phyloP scores from a whole-genome alignment of 164 flowering plant species.

The Saururus chinensis region DNA sequence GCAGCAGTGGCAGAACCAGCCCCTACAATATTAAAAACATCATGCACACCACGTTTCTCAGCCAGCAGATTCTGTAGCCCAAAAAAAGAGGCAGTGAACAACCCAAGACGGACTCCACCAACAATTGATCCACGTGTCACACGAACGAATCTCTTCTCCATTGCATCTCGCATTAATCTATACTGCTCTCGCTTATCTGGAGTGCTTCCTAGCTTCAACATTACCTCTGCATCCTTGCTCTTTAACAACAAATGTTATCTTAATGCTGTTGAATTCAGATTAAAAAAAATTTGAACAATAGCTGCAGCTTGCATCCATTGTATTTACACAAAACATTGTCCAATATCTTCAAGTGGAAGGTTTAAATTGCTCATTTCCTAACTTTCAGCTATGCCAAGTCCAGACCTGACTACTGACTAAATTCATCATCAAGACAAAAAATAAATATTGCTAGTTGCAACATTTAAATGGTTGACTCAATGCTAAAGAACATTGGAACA shows the following conservation, averaged over 20 bases:
- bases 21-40: slow-evolving; percentile 74
- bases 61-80: slow-evolving; percentile 80
- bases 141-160: slow-evolving; percentile 91
- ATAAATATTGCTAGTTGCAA: too few species aligned
- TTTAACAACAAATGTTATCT: slow-evolving; percentile 15
- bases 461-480: too few species aligned
- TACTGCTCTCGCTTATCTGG: slow-evolving; percentile 94
- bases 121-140: slow-evolving; percentile 88
- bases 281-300: neutral
- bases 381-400: too few species aligned
- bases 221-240: slow-evolving; percentile 99
- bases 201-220: slow-evolving; percentile 90
- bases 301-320: too few species aligned
- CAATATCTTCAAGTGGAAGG: too few species aligned
- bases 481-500: too few species aligned
- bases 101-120: slow-evolving; percentile 94
- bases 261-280: neutral
- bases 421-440: too few species aligned
- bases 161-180: slow-evolving; percentile 93
- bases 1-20: slow-evolving; percentile 98
- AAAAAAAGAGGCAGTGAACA: slow-evolving; percentile 82
- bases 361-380: too few species aligned
- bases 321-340: too few species aligned
- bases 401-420: too few species aligned
- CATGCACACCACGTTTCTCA: slow-evolving; percentile 83